Conservation (phyloP, 192 early-diverging fungal genomes). For the Backusella circina region DNA sequence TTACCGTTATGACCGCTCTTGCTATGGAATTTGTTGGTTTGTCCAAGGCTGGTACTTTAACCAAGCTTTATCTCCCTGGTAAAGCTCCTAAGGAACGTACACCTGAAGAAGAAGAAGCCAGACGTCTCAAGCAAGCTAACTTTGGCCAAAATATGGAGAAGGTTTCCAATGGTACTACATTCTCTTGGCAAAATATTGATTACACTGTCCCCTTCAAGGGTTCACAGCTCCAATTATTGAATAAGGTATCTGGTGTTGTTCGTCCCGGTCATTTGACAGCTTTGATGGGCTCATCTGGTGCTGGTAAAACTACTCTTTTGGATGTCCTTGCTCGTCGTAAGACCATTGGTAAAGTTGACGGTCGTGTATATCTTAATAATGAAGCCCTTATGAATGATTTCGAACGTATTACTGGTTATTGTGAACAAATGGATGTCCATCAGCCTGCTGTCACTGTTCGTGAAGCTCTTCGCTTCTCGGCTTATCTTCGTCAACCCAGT, state of each 20-base stretch:
- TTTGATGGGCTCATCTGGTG: conserved; percentile 91
- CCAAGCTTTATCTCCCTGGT: conserved; percentile 46
- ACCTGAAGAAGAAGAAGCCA: conserved; percentile 34
- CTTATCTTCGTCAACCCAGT: conserved; percentile 67
- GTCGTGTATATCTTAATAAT: conserved; percentile 58
- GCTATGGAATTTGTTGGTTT: conserved; percentile 65
- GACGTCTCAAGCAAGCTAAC: conserved; percentile 27
- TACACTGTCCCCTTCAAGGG: conserved; percentile 67
- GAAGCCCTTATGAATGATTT: conserved; percentile 45
- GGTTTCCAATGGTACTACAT: conserved; percentile 42
- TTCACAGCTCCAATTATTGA: conserved; percentile 62
- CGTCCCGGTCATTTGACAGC: conserved; percentile 76
- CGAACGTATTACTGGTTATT: conserved; percentile 66
- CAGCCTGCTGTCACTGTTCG: conserved; percentile 86
- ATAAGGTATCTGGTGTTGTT: conserved; percentile 66
- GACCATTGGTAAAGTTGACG: conserved; percentile 61
- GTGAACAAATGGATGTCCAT: conserved; percentile 90
- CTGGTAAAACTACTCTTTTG: conserved; percentile 80
- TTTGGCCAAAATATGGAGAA: conserved; percentile 38
- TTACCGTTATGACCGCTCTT: conserved; percentile 38
- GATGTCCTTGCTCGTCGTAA: conserved; percentile 77
- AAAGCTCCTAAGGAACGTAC: conserved; percentile 20
- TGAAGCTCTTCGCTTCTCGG: conserved; percentile 84
- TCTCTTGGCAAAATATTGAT: conserved; percentile 62
- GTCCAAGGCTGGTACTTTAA: conserved; percentile 49